phyloP scores from a whole-genome alignment of 495 filamentous ascomycete genomes.

The Trichoderma asperelloides region DNA sequence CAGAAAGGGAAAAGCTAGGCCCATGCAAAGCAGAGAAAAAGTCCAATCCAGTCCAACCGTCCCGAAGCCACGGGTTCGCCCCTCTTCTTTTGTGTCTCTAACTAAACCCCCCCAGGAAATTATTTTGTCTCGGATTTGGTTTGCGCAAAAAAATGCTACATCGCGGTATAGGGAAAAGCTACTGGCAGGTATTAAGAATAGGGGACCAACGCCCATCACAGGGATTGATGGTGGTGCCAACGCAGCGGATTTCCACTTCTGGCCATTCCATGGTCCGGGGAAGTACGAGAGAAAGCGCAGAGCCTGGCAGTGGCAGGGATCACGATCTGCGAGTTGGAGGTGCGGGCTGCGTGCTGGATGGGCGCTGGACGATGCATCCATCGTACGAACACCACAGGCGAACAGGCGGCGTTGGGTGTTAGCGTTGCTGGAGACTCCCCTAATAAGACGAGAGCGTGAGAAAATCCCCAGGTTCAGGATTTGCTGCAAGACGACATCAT shows the following conservation, averaged over 20 bases:
- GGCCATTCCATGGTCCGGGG: conserved; percentile 1
- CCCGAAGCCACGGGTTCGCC: background rate
- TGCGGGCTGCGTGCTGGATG: background rate
- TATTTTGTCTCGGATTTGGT: background rate
- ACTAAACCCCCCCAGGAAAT: background rate
- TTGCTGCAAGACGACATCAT: conserved; percentile 5
- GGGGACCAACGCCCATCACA: too few relatives aligned
- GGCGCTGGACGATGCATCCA: background rate
- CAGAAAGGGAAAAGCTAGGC: background rate
- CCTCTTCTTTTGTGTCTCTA: background rate
- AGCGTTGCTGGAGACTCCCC: background rate
- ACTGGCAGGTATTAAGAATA: too few relatives aligned
- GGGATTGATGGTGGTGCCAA: background rate
- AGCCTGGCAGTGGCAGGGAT: background rate
- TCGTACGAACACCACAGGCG: background rate
- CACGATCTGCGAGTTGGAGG: background rate
- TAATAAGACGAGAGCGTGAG: background rate
- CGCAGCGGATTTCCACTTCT: conserved; percentile 1
- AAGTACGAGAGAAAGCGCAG: background rate
- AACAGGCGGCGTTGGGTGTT: too few relatives aligned
- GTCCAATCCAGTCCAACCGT: background rate
- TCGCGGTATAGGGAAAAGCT: too few relatives aligned
- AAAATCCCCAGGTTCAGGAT: background rate
- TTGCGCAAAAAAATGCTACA: too few relatives aligned
- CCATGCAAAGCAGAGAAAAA: background rate